Conservation (phyloP, 129 eudicot species). For the Escallonia rubra region DNA sequence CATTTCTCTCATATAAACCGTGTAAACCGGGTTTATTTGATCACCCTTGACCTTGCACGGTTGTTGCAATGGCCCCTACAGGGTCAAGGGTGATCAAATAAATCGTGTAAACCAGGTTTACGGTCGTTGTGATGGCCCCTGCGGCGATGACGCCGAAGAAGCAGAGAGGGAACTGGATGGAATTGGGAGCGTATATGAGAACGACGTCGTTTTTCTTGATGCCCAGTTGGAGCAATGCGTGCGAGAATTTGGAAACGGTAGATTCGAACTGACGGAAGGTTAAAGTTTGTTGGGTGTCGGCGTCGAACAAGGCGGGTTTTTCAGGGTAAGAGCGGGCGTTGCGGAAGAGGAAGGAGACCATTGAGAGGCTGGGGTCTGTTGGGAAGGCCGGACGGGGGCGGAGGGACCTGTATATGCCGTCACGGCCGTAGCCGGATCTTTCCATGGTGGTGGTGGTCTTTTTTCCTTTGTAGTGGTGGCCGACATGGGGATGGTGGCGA, state of each 20-base stretch:
- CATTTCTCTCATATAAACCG: no score
- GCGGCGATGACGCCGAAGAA: constrained; percentile 51
- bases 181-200: constrained; percentile 69
- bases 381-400: constrained; percentile 58
- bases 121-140: constrained; percentile 75
- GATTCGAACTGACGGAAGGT: constrained; percentile 49
- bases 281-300: constrained; percentile 51
- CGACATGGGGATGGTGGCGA: no score
- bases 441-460: constrained; percentile 43
- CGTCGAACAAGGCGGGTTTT: constrained; percentile 63
- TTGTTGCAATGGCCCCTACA: no score
- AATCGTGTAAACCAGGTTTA: constrained; percentile 67
- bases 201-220: constrained; percentile 68
- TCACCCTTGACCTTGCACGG: no score
- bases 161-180: constrained; percentile 55
- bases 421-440: constrained; percentile 80
- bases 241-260: constrained; percentile 52
- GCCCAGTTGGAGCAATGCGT: constrained; percentile 38
- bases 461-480: no score
- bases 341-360: constrained; percentile 76
- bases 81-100: no score
- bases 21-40: no score
- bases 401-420: constrained; percentile 74
- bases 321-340: constrained; percentile 51
- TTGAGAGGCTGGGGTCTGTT: constrained; percentile 41